phyloP scores from a whole-genome alignment of 2,329 filamentous ascomycete genomes.

The Aureobasidium leucospermi region DNA sequence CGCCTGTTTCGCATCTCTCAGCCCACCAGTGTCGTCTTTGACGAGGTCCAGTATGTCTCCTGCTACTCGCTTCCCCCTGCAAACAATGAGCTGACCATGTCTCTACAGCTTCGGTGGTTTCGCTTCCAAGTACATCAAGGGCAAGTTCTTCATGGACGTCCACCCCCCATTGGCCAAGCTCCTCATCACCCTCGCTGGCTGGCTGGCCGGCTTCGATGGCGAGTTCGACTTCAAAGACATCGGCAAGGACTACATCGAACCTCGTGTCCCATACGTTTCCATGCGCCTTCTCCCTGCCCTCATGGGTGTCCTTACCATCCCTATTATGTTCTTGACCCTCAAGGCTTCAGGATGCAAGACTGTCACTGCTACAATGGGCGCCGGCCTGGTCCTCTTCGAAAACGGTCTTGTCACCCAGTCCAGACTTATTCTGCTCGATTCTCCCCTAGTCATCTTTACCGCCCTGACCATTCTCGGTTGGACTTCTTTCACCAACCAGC shows the following conservation, averaged over 20 bases:
- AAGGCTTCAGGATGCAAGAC: constrained; percentile 87
- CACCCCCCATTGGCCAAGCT: constrained; percentile 95
- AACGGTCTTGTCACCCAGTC: constrained; percentile 94
- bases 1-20: constrained; percentile 94
- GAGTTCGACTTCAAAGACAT: constrained; percentile 99
- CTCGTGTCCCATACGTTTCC: constrained; percentile 89
- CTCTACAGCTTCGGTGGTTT: constrained; percentile 82
- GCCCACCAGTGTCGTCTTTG: constrained; percentile 92
- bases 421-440: constrained; percentile 90
- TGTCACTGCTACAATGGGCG: constrained; percentile 73
- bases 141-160: constrained; percentile 99
- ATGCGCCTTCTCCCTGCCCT: constrained; percentile 93
- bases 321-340: constrained; percentile 88
- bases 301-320: constrained; percentile 79
- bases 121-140: constrained; percentile 98
- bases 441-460: constrained; percentile 86
- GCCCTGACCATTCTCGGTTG: constrained; percentile 86
- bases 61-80: background rate
- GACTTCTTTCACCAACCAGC: constrained; percentile 90
- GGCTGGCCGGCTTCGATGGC: constrained; percentile 89
- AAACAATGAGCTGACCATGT: constrained; percentile 20
- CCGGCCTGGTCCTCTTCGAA: constrained; percentile 86
- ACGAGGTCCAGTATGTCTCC: constrained; percentile 90
- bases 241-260: constrained; percentile 95
- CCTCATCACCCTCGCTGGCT: constrained; percentile 89